Percentiles rank a stretch among this genome's conserved stretches.
Conservation (phyloP, 768 basidiomycete genomes). For the Suillus clintonianus region DNA sequence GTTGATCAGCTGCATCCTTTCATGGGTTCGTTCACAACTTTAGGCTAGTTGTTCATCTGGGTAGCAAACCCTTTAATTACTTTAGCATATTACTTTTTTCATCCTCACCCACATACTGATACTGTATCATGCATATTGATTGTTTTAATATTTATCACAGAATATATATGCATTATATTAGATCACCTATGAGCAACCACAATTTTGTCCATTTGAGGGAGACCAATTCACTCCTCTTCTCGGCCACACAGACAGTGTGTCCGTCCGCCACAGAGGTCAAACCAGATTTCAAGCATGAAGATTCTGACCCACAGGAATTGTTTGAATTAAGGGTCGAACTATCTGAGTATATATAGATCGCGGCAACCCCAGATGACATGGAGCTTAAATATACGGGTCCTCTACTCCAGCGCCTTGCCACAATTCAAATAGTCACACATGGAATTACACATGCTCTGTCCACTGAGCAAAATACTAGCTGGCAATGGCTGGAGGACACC, state of each 20-base stretch:
- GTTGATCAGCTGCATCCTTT: not conserved
- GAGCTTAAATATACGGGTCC: not conserved
- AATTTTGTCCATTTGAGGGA: not conserved
- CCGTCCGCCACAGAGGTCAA: not conserved
- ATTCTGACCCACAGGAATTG: not conserved
- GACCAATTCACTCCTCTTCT: not conserved
- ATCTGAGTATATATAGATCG: not conserved
- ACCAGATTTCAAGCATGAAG: not conserved
- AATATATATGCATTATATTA: too few species aligned
- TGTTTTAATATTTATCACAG: too few species aligned
- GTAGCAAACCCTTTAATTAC: not conserved
- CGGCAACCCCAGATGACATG: not conserved
- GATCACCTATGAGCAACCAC: not conserved
- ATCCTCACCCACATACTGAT: not conserved
- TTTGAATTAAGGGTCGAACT: not conserved
- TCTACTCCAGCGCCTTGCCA: not conserved
- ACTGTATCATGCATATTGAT: too few species aligned
- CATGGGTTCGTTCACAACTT: not conserved
- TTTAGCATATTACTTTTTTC: not conserved
- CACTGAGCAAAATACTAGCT: not conserved
- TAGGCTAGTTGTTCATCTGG: not conserved
- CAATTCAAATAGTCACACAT: not conserved
- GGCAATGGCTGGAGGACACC: not conserved
- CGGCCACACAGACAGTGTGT: not conserved
- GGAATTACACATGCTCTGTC: not conserved